Conservation (phyloP, 768 basidiomycete genomes). For the Lactarius sanguifluus region DNA sequence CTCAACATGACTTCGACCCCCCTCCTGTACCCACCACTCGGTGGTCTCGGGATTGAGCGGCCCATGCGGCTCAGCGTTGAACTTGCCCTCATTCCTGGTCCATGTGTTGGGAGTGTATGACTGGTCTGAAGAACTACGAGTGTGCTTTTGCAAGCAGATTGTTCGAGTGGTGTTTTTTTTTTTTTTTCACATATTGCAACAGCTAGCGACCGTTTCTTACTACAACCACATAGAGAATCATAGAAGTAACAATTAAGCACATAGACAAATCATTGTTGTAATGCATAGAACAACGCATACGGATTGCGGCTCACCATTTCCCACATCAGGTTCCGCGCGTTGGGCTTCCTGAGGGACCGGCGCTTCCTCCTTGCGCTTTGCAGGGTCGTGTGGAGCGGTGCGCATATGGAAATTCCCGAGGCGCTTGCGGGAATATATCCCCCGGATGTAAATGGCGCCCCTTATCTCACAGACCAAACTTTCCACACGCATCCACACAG, state of each 20-base stretch:
- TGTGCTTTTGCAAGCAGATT: neutral
- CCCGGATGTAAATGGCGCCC: neutral
- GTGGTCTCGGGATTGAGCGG: neutral
- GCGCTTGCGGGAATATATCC: neutral
- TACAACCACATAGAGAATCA: neutral
- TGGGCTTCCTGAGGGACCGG: neutral
- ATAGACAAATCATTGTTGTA: neutral
- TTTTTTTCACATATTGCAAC: neutral
- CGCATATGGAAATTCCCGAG: neutral
- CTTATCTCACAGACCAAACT: neutral
- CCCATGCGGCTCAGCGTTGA: conserved; percentile 2
- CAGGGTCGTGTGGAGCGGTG: neutral
- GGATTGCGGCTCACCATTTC: neutral
- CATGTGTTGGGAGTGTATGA: conserved; percentile 5
- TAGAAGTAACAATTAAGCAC: neutral
- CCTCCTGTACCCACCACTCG: neutral
- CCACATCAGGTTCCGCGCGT: neutral
- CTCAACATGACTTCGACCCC: neutral
- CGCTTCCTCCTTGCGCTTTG: neutral
- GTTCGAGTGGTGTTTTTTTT: neutral
- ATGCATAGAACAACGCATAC: neutral
- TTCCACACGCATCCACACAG: neutral
- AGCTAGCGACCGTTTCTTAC: neutral
- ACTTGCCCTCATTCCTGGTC: conserved; percentile 13
- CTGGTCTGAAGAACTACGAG: neutral